Evolutionary conservation across 1,284 basidiomycete species (phyloP), one percentile per base, ranked within the genome.

Genomic region (Sparassis latifolia): DNA sequence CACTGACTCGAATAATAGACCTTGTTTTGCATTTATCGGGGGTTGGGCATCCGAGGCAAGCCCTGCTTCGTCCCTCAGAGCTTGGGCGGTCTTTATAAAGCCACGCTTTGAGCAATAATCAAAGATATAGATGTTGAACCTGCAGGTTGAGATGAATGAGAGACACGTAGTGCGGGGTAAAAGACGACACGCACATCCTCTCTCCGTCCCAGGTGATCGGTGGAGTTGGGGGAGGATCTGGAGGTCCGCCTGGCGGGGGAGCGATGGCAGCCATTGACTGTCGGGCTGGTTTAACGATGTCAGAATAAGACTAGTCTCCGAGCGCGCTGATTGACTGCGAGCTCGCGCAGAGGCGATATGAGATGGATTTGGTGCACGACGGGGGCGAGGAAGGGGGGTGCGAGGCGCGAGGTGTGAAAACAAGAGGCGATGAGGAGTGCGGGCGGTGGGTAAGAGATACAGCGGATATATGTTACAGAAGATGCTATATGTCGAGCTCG

Each of bases 51-150:
- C 81, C 3, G 69, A 61, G 0, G 77, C 65, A 39, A 89, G 76
- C 0, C 80, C 77, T 1, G 86, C 86, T 62, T 89, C 87, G 9
- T 48, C 42, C 56, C 77, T 65, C 42, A 90, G 76, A 60, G 86
- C 80, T 32, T 66, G 69, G 10, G 86, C 86, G 1, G 87, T 86
- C 61, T 81, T 83, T 57, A 62, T 67, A 60, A 82, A 90, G 49
- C 87, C 87, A 49, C 86, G 82, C 67, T 90, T 90, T 58, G 65
- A 68, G 69, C 85, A 89, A 62, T 90, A 90, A 69, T 90, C 87
- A 65, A 84, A 77, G 55, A 90, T 89, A 68, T 90, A 90, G 58
- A 90, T 86, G 68, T 90, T 87, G 66, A 89, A 89, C 86, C 86
- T 89, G 62, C 30, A 40, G 28, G 42, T 10, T 48, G 45, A 39